Evolutionary conservation across 768 basidiomycete genomes (phyloP), one percentile per base, ranked within the genome.

Genomic region (Suillus hirtellus): DNA sequence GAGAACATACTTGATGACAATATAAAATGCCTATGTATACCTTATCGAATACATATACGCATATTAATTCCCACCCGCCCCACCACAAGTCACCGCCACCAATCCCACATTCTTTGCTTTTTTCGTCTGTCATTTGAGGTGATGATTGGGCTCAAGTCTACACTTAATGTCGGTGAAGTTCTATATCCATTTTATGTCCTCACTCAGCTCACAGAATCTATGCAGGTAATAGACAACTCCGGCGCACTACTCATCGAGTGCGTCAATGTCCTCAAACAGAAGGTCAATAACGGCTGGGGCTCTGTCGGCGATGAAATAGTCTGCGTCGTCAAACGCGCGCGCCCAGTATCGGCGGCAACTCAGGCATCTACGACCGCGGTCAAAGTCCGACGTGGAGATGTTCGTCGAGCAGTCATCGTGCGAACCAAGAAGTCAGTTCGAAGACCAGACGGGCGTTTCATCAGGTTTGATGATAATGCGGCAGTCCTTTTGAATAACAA

Each of bases 401-500:
- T 99, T 49, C 88, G 95, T n/a, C 86, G 95, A 67, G 96, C 96
- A 0, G 90, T 99, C 67, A 92, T 99, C 61, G 96, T 99, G 10
- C 88, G 96, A 42, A 95, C 94, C n/a, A 85, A 87, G 70, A 96
- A 97, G 76, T 76, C 87, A 27, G 90, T 94, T 5, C 84, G 87
- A 47, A 81, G 96, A 72, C 89, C 95, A 24, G 96, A 98, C 76
- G 96, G 96, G 15, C 84, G 93, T 35, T 81, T 86, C 69, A 81
- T 98, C 66, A 82, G 92, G 52, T 99, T 98, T 76, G 96, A 98
- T 77, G 96, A 98, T 82, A 98, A 98, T 71, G 96, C 96, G 1
- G 94, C 88, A 10, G 95, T 98, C 6, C 78, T 99, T 42, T 76
- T 99, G 63, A 98, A 99, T 76, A 93, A 93, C 81, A 99, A 99